Base-by-base conservation (phyloP, 805 yeast genomes). In the Ogataea kodamae region DNA sequence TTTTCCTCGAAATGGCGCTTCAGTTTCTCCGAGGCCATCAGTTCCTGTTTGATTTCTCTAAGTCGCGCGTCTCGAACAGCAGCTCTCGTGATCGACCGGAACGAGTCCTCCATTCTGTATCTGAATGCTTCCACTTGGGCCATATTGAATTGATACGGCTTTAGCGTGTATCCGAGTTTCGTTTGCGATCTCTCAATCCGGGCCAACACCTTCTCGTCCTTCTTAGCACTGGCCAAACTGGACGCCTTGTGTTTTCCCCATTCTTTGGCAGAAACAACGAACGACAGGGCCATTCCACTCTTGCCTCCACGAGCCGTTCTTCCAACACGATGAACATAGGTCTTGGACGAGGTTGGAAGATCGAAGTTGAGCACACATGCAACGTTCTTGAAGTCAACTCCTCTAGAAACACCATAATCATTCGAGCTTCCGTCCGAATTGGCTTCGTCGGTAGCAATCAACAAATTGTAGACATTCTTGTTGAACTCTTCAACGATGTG, bases 291-390 rank as follows among this genome's bases (percentile, higher is more conserved):
- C 75, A 87, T 89, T 39, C 98, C 98, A 2, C 92, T 72, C 55
- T 86, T 88, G 34, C 96, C 96, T 6, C 96, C 97, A 63, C 98
- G 78, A 5, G 98, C 98, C 4, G 98, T 92, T 67, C 98, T 78
- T 32, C 98, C 98, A 22, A 92, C 76, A 56, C 98, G 75, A 61
- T 92, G 98, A 18, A 87, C 80, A 55, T 92, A 92, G 3, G 95
- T 76, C 55, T 81, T 83, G 5, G 97, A 80, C 7, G 94, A 78
- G 3, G 85, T 74, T 24, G 98, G 98, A 49, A 92, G 67, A 57
- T 92, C 98, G 58, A 92, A 92, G 62, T 92, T 92, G 45, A 92
- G 67, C 6, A 92, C 98, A 65, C 97, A 92, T 6, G 97, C 92
- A 40, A 92, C 97, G 51, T 92, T 90, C 50, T 75, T 80, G 69